Evolutionary conservation across 495 filamentous ascomycete genomes (phyloP).

Genomic region (Penicillium malachiteum): DNA sequence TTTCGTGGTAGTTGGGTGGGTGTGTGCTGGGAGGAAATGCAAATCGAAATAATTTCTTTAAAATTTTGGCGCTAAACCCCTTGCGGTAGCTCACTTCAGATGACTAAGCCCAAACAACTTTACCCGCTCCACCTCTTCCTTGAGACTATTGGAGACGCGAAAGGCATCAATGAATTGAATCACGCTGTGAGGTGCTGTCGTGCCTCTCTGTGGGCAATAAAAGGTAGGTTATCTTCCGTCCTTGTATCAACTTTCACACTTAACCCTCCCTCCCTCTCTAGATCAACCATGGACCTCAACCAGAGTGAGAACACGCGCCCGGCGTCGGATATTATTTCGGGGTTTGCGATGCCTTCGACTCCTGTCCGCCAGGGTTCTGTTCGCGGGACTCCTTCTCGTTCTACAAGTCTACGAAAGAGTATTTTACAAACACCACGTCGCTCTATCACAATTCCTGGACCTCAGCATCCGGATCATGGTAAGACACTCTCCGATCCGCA

Average conservation of each 20-base stretch:
- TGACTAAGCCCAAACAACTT: conserved; percentile 39
- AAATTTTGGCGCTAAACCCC: conserved; percentile 44
- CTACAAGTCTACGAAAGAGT: conserved; percentile 11
- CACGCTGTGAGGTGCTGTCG: not conserved
- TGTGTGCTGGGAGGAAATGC: conserved; percentile 33
- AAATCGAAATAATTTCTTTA: conserved; percentile 46
- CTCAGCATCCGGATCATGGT: conserved; percentile 25
- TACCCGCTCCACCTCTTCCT: conserved; percentile 1
- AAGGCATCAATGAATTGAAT: not conserved
- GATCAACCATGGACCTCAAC: conserved; percentile 21
- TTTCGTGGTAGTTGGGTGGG: conserved; percentile 15
- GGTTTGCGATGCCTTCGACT: conserved; percentile 33
- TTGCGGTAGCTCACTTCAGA: conserved; percentile 19
- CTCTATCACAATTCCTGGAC: conserved; percentile 24
- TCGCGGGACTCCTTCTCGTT: conserved; percentile 21
- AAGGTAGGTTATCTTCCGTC: no score
- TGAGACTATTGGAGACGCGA: not conserved
- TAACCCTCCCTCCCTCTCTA: not conserved
- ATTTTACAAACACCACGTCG: conserved; percentile 31
- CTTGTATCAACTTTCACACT: not conserved
- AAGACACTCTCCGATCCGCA: not conserved
- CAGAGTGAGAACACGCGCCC: conserved; percentile 18
- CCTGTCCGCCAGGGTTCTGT: conserved; percentile 6
- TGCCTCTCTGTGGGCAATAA: not conserved
- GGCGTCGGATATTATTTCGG: conserved; percentile 33